phyloP scores from a whole-genome alignment of 345 rosid species.

The Brassica carinata region DNA sequence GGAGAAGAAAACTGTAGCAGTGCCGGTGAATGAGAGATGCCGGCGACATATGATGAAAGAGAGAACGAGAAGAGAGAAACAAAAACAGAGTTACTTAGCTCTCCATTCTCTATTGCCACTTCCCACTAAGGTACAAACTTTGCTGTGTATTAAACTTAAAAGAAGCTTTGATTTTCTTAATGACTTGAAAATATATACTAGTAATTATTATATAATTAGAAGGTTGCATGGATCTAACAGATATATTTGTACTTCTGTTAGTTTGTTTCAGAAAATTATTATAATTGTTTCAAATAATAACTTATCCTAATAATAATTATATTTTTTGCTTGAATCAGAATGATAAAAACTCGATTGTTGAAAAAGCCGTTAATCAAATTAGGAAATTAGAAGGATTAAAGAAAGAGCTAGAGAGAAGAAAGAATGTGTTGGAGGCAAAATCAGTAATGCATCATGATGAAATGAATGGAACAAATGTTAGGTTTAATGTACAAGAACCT shows the following conservation, averaged over 20 bases:
- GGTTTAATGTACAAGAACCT: constrained; percentile 48
- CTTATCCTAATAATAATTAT: neutral
- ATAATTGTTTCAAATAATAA: neutral
- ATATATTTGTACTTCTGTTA: neutral
- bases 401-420: constrained; percentile 49
- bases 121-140: constrained; percentile 64
- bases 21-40: constrained; percentile 43
- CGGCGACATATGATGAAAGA: constrained; percentile 65
- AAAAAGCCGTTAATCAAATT: constrained; percentile 46
- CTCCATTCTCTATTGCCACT: constrained; percentile 58
- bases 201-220: neutral
- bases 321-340: constrained; percentile 41
- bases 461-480: constrained; percentile 42
- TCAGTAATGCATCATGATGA: constrained; percentile 3
- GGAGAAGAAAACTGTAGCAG: constrained; percentile 11
- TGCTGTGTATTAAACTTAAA: neutral
- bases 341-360: constrained; percentile 60
- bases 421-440: constrained; percentile 35
- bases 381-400: constrained; percentile 45
- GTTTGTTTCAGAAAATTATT: neutral
- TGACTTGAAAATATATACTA: neutral
- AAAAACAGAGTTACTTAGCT: constrained; percentile 54
- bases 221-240: neutral
- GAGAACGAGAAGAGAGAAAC: constrained; percentile 68
- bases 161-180: neutral